Conservation (phyloP, 176 grass and related monocot genomes). For the Juncus inflexus region DNA sequence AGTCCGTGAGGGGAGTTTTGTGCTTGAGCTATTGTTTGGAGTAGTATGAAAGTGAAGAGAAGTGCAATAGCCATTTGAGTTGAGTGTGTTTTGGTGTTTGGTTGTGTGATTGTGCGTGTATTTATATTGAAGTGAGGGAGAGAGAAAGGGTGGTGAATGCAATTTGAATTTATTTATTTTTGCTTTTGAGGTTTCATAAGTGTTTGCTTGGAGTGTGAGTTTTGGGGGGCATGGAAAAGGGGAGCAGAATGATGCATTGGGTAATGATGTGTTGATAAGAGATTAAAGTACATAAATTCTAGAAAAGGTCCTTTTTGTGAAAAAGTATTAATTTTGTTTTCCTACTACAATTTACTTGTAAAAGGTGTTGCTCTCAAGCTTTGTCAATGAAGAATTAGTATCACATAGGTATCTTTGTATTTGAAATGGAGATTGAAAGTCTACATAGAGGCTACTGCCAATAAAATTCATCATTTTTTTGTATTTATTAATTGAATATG, state of each 20-base stretch:
- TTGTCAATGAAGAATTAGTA: not conserved
- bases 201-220: slow-evolving; percentile 63
- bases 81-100: slow-evolving; percentile 11
- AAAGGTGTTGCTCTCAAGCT: not conserved
- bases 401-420: not conserved
- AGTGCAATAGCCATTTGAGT: slow-evolving; percentile 13
- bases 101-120: slow-evolving; percentile 15
- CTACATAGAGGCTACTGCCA: no score
- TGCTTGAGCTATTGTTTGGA: slow-evolving; percentile 35
- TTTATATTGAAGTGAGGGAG: slow-evolving; percentile 38
- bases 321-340: not conserved
- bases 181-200: slow-evolving; percentile 14
- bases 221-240: slow-evolving; percentile 37
- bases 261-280: slow-evolving; percentile 37
- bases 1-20: slow-evolving; percentile 54
- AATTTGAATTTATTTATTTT: slow-evolving; percentile 1
- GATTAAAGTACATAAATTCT: not conserved
- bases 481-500: not conserved
- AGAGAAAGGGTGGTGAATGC: slow-evolving; percentile 21
- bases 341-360: not conserved
- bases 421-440: not conserved
- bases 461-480: not conserved
- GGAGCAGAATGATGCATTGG: slow-evolving; percentile 57
- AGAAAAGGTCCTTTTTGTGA: not conserved
- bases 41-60: slow-evolving; percentile 38